Evolutionary conservation across 805 yeast genomes (phyloP), one percentile per base, ranked within the genome.

Genomic region (Candida railenensis): DNA sequence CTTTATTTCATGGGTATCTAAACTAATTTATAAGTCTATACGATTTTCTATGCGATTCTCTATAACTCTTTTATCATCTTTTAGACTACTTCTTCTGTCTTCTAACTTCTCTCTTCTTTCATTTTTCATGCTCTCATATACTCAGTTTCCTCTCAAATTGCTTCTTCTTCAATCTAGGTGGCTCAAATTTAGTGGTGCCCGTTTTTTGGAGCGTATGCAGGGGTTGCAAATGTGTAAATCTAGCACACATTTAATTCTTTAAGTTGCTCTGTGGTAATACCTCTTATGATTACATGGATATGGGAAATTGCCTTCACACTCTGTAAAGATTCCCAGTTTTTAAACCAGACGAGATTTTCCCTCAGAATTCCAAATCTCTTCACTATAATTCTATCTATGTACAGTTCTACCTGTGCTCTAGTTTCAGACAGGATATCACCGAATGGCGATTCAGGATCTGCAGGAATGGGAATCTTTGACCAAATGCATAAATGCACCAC

Each of bases 261-360:
- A 4, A 65, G 42, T 11, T 62, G 56, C 3, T 61, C 63, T 11
- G 53, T 38, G 3, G 58, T 52, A 20, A 73, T 54, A n/a, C 71
- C 76, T 41, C 67, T 74, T 11, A 86, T 52, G 22, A 86, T 56
- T 2, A 85, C 78, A 62, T 86, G 94, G n/a, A 85, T 66, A 58
- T 86, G 94, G 20, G 89, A 83, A 32, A 86, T 67, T 25, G 78
- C 72, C 52, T 70, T 75, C 4, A 87, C 83, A 58, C 89, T 83
- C 59, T 87, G 94, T 36, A 87, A 61, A 4, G 76, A 71, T 5
- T 83, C 77, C 80, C 87, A 85, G 58, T 87, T 87, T 53, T 85
- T 75, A 62, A 86, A 87, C 92, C 92, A 86, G 1, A 72, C 58
- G 38, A 77, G 54, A 34, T 77, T 64, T 3, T 72, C 66, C 22